phyloP scores from a whole-genome alignment of 305 asterid genomes.

The Withania somnifera region DNA sequence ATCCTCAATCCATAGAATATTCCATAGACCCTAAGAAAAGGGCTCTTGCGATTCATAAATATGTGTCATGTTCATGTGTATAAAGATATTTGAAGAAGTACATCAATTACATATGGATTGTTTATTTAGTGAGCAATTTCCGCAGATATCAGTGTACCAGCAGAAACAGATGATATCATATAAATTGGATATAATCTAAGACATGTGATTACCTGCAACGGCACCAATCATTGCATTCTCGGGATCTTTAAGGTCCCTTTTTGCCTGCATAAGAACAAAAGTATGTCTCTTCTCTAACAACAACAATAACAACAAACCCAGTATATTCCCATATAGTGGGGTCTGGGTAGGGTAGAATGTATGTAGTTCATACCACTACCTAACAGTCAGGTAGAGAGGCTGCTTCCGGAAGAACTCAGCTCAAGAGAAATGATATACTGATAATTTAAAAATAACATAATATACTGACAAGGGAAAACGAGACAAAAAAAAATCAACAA shows the following conservation, averaged over 20 bases:
- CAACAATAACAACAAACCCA: too few relatives aligned
- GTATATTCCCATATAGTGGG: too few relatives aligned
- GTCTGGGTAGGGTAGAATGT: too few relatives aligned
- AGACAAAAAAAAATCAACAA: too few relatives aligned
- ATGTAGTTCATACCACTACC: too few relatives aligned
- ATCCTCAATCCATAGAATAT: background rate
- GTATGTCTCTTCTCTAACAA: too few relatives aligned
- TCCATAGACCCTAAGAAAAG: background rate
- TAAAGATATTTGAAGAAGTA: background rate
- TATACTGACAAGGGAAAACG: too few relatives aligned
- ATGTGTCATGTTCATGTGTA: background rate
- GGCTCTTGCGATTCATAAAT: background rate
- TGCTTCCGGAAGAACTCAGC: too few relatives aligned
- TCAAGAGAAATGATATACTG: too few relatives aligned
- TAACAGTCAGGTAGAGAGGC: too few relatives aligned
- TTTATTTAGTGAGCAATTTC: background rate
- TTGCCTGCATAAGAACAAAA: slow-evolving; percentile 40
- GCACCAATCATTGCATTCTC: slow-evolving; percentile 69
- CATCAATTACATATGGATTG: background rate
- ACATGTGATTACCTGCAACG: slow-evolving; percentile 39
- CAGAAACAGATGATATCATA: background rate
- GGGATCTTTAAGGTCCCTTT: slow-evolving; percentile 45
- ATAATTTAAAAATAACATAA: too few relatives aligned
- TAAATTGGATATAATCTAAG: background rate
- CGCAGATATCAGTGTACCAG: background rate